phyloP scores from a whole-genome alignment of 2,329 filamentous ascomycete species.

The Ophiostoma australiae region DNA sequence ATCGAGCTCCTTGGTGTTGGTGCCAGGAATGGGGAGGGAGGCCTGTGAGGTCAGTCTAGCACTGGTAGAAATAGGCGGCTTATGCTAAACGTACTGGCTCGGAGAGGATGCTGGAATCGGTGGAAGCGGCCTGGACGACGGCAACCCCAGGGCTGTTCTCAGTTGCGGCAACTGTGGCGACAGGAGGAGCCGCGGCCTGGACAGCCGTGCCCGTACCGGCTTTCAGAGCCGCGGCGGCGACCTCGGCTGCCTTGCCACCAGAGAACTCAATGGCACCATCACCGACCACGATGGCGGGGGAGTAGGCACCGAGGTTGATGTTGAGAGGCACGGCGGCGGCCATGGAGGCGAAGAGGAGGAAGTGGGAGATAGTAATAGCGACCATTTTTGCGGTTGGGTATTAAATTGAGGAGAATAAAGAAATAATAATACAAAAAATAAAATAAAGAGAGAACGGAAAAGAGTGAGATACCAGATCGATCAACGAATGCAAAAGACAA shows the following conservation, averaged over 20 bases:
- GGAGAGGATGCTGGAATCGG: conserved; percentile 15
- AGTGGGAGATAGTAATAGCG: background rate
- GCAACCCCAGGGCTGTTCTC: conserved; percentile 13
- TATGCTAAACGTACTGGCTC: conserved; percentile 15
- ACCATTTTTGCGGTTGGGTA: background rate
- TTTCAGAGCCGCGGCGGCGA: background rate
- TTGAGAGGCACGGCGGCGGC: conserved; percentile 25
- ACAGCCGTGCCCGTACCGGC: background rate
- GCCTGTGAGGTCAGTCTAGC: background rate
- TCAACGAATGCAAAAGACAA: background rate
- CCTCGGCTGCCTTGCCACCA: background rate
- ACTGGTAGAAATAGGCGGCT: background rate
- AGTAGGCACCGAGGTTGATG: conserved; percentile 43
- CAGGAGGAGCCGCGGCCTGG: background rate
- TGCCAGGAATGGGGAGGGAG: background rate
- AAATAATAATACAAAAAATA: background rate
- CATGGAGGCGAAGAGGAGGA: conserved; percentile 10
- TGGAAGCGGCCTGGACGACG: conserved; percentile 9
- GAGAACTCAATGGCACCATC: conserved; percentile 21
- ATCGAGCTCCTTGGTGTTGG: conserved; percentile 11
- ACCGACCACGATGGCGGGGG: conserved; percentile 40
- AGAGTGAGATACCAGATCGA: conserved; percentile 11
- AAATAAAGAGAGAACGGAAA: background rate
- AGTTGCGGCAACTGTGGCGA: background rate
- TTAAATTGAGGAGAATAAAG: background rate